These are phyloP conservation scores for Alternaria brassicae DNA, from an alignment of 2,329 filamentous ascomycete species.

Conservation along the genomic window DNA sequence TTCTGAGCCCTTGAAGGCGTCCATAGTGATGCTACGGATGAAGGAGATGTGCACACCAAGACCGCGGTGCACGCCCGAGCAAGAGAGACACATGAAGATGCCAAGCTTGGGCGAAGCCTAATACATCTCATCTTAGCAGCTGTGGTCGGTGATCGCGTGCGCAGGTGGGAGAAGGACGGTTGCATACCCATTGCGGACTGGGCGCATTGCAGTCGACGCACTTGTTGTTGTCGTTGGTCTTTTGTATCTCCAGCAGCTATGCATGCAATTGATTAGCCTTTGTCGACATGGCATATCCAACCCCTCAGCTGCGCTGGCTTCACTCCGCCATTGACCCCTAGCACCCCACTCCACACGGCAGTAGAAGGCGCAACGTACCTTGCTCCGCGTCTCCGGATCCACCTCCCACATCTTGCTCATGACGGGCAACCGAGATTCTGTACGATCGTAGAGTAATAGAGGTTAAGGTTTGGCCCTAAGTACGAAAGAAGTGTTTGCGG, in stretches of 20 bases:
- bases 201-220: conserved; percentile 97
- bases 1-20: conserved; percentile 92
- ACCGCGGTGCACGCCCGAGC: conserved; percentile 91
- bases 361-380: conserved; percentile 63
- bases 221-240: conserved; percentile 83
- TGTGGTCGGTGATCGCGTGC: conserved; percentile 12
- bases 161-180: conserved; percentile 8
- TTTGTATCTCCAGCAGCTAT: conserved; percentile 89
- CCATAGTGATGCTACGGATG: conserved; percentile 97
- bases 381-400: conserved; percentile 94
- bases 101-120: conserved; percentile 90
- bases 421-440: conserved; percentile 20
- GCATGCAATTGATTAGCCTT: conserved; percentile 24
- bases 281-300: neutral
- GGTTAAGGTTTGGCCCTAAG: neutral
- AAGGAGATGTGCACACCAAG: conserved; percentile 98
- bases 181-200: conserved; percentile 91
- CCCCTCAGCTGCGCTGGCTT: neutral
- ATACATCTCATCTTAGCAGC: conserved; percentile 26
- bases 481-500: conserved; percentile 1
- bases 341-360: conserved; percentile 14
- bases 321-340: conserved; percentile 14
- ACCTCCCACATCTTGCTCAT: conserved; percentile 95
- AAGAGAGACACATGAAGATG: conserved; percentile 97
- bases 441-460: conserved; percentile 1